A percentile compares a stretch with the other conserved stretches of the same genome.
phyloP scores from a whole-genome alignment of 2,329 filamentous ascomycete genomes.

The Fusarium dlaminii region DNA sequence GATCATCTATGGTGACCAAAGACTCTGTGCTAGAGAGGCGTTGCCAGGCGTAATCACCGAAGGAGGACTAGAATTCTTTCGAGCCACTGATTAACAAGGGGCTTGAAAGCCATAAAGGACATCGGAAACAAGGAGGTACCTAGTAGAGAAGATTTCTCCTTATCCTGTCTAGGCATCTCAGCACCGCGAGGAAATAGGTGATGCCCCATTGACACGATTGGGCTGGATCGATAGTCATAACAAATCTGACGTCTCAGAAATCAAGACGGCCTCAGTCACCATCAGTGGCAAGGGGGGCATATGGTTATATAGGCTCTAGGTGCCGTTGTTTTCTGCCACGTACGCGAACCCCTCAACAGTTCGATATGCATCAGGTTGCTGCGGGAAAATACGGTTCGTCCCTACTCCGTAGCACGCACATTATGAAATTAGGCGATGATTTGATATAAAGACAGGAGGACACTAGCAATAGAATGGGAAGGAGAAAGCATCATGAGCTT shows the following conservation, averaged over 20 bases:
- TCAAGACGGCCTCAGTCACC: neutral
- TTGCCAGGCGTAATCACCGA: neutral
- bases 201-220: neutral
- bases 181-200: neutral
- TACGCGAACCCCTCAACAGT: neutral
- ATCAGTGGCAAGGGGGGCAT: neutral
- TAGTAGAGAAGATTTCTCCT: neutral
- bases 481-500: neutral
- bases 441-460: neutral
- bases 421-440: neutral
- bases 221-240: neutral
- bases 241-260: neutral
- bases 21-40: neutral
- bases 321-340: neutral
- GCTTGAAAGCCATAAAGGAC: neutral
- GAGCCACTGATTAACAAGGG: neutral
- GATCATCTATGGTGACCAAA: neutral
- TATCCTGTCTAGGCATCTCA: neutral
- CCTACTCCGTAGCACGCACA: neutral
- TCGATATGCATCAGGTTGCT: neutral
- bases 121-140: neutral
- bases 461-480: neutral
- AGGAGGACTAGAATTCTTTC: neutral
- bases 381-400: neutral
- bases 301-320: neutral